Evolutionary conservation across 1,284 basidiomycete species (phyloP), one percentile per base, ranked within the genome.

Genomic region (Papiliotrema nemorosa): DNA sequence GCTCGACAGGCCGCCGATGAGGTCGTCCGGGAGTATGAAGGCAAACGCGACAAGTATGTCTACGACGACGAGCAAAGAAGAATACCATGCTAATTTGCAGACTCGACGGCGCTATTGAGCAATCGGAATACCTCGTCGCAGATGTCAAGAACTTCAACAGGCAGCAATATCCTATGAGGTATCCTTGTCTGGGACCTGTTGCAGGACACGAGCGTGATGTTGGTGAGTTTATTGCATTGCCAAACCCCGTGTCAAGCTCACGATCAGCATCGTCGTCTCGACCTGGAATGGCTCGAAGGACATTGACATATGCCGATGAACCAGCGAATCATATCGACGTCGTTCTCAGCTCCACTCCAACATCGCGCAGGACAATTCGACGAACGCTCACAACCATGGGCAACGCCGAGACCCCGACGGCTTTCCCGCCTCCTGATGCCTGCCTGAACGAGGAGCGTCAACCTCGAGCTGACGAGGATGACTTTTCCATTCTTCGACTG

Each of bases 401-500:
- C 22, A n/a, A 44, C 18, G n/a, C 48, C 14, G 50, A 53, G 20
- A 46, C 53, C 14, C 21, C 50, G 13, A 36, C 52, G 5, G 34
- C 52, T 25, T 48, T 31, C 26, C 49, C 37, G 22, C 40, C 42
- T 27, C 75, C 85, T 47, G 76, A 81, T 5, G 77, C 82, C 6
- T 76, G 82, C 38, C 59, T 77, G 1, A 81, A 83, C 57, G 65
- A 59, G 9, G 66, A 67, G 50, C 78, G 79, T 46, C 59, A 62
- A 38, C 62, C 62, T 5, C 39, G 74, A 14, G 65, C 62, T 5
- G 50, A 53, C 3, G 66, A 72, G 10, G 68, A 70, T 26, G 85
- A 88, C 55, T 90, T 94, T 73, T 83, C 85, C 50, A 84, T 97
- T 48, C 84, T 97, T 57, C 86, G 87, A 21, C 82, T 97, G 40